phyloP scores from a whole-genome alignment of 2,329 filamentous ascomycete genomes.

The Aspergillus chevalieri region DNA sequence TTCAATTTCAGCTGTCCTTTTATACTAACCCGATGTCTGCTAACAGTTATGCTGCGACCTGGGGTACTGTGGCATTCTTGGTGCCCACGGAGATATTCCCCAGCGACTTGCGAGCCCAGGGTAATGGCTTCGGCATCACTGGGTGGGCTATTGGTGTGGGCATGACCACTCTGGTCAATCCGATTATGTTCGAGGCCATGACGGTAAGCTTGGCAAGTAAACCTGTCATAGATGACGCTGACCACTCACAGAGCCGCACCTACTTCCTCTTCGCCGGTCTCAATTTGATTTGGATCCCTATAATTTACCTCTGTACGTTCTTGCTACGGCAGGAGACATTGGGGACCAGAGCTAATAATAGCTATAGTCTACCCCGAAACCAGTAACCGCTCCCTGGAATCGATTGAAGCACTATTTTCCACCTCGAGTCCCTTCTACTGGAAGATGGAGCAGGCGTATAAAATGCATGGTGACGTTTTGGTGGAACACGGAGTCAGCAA shows the following conservation, averaged over 20 bases:
- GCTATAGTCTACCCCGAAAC: slow-evolving; percentile 47
- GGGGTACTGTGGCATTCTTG: slow-evolving; percentile 48
- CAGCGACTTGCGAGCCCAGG: slow-evolving; percentile 53
- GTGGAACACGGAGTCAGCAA: neutral
- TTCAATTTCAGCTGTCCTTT: neutral
- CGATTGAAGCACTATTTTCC: slow-evolving; percentile 47
- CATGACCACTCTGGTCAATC: slow-evolving; percentile 48
- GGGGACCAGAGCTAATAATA: no score
- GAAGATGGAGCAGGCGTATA: slow-evolving; percentile 42
- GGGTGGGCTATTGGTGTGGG: slow-evolving; percentile 56
- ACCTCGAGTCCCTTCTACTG: slow-evolving; percentile 40
- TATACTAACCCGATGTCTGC: neutral
- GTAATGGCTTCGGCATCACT: slow-evolving; percentile 54
- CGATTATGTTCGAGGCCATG: slow-evolving; percentile 46
- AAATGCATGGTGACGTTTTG: slow-evolving; percentile 22
- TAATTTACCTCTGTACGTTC: slow-evolving; percentile 38
- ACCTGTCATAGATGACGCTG: no score
- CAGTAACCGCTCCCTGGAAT: slow-evolving; percentile 45
- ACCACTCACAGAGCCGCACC: slow-evolving; percentile 31
- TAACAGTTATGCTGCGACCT: slow-evolving; percentile 43
- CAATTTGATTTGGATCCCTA: slow-evolving; percentile 47
- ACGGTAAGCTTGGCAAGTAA: slow-evolving; percentile 6
- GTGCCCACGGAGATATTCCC: slow-evolving; percentile 54
- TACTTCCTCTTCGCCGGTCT: slow-evolving; percentile 50
- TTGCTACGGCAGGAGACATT: no score